Evolutionary conservation across 2,329 filamentous ascomycete genomes (phyloP), one percentile per base, ranked within the genome.

Genomic region (Fusarium haematococcum): DNA sequence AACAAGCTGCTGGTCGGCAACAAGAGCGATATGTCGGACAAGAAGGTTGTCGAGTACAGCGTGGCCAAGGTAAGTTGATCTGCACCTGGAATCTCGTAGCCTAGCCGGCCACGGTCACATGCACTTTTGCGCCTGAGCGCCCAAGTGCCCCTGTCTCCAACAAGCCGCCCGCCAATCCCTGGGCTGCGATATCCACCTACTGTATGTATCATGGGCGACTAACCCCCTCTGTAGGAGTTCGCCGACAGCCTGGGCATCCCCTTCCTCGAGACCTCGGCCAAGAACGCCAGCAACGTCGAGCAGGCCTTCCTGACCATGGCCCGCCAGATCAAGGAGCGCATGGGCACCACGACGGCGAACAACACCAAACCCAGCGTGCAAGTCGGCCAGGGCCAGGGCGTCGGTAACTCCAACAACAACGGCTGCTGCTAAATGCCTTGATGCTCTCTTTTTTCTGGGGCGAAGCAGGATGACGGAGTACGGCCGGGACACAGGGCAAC

Each of bases 1-100:
- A 99, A 99, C 92, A 99, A 99, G 91, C 91, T 99, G 77, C 92
- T 99, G 73, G 96, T 99, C 74, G 97, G 97, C 83, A 99, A 99
- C 93, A 99, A 99, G 93, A 98, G 95, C 87, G 97, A 99, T 94
- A 98, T 99, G 95, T 92, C 96, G 70, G 97, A 99, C 88, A 99
- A 99, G 94, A 99, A 98, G 90, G 97, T 98, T 45, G 97, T 99
- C 73, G 97, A 99, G 86, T 99, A 99, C 91, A 97, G 95, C 75
- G 97, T 98, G 79, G 97, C 97, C 79, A 99, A 99, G 94, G 97
- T 98, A 88, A 71, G 90, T 75, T 63, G 27, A 32, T 65, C 67
- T 9, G 30, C 37, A 25, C 48, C 27, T 37, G 16, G 25, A 57
- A 57, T 62, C 10, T 37, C 62, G 58, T 59, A 69, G 63, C 65